Evolutionary conservation across 2,329 filamentous ascomycete species (phyloP).

Genomic region (Mycosphaerella sp.): DNA sequence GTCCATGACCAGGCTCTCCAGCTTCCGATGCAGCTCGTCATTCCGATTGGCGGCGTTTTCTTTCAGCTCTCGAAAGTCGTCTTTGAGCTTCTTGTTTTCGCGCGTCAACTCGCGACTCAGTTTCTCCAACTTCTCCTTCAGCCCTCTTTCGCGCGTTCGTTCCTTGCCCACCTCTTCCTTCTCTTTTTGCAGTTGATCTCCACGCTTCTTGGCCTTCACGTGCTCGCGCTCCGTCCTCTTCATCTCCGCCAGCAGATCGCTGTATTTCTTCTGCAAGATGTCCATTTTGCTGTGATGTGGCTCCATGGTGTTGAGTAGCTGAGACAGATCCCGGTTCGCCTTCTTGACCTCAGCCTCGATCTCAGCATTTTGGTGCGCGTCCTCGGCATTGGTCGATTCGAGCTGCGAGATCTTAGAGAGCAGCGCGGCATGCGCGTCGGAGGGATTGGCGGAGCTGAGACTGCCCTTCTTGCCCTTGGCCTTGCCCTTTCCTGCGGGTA

Average conservation of each 20-base stretch:
- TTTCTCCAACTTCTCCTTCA: slow-evolving; percentile 97
- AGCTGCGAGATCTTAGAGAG: slow-evolving; percentile 92
- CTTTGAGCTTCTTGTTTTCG: slow-evolving; percentile 98
- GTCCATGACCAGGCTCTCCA: slow-evolving; percentile 72
- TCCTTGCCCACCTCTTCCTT: slow-evolving; percentile 86
- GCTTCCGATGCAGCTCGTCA: slow-evolving; percentile 75
- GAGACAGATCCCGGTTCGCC: slow-evolving; percentile 82
- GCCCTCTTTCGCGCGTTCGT: slow-evolving; percentile 77
- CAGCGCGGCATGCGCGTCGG: slow-evolving; percentile 84
- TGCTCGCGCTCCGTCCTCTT: slow-evolving; percentile 92
- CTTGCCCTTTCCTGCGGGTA: slow-evolving; percentile 61
- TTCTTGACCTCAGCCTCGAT: slow-evolving; percentile 95
- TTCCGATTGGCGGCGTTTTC: slow-evolving; percentile 79
- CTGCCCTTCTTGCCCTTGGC: slow-evolving; percentile 52
- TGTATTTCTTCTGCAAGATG: slow-evolving; percentile 81
- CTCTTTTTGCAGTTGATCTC: slow-evolving; percentile 91
- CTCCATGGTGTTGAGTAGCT: slow-evolving; percentile 80
- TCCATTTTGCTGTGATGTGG: slow-evolving; percentile 89
- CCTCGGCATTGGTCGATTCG: slow-evolving; percentile 84
- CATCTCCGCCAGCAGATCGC: slow-evolving; percentile 88
- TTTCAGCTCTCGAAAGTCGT: slow-evolving; percentile 79
- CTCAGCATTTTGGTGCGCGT: slow-evolving; percentile 92
- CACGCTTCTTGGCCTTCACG: slow-evolving; percentile 90
- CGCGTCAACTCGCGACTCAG: slow-evolving; percentile 88
- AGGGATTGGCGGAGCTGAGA: slow-evolving; percentile 71